Evolutionary conservation across 2,329 filamentous ascomycete genomes (phyloP).

Genomic region (Pseudogymnoascus sp.): DNA sequence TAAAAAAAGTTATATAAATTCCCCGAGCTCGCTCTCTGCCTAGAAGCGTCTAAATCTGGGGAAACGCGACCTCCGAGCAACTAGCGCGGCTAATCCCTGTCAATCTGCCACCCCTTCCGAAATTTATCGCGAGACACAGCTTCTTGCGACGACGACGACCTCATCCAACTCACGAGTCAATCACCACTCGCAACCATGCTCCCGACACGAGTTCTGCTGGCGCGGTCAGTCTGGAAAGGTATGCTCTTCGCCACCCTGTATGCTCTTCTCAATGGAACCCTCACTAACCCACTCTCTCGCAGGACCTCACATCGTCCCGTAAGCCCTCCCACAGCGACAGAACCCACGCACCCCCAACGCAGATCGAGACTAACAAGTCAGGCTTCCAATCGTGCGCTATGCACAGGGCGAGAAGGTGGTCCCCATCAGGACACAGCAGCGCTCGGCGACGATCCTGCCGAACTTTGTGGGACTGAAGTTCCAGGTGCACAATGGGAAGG

Average conservation of each 20-base stretch:
- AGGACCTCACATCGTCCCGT: conserved; percentile 69
- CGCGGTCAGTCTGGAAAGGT: conserved; percentile 72
- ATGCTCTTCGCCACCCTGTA: conserved; percentile 16
- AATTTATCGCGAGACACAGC: background rate
- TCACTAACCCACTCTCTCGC: conserved; percentile 21
- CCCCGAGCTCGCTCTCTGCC: background rate
- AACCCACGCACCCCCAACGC: conserved; percentile 16
- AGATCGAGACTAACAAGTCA: conserved; percentile 35
- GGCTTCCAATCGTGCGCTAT: conserved; percentile 43
- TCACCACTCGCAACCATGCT: conserved; percentile 41
- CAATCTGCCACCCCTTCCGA: background rate
- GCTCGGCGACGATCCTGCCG: conserved; percentile 64
- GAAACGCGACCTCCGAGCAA: conserved; percentile 13
- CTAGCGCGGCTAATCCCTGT: conserved; percentile 11
- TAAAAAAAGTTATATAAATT: conserved; percentile 2
- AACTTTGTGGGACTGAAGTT: conserved; percentile 66
- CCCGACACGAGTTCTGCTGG: conserved; percentile 49
- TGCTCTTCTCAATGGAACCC: conserved; percentile 9
- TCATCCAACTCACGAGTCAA: conserved; percentile 9
- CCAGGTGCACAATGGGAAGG: conserved; percentile 66
- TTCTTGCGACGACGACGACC: conserved; percentile 8
- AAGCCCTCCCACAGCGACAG: conserved; percentile 30
- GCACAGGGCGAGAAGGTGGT: conserved; percentile 47
- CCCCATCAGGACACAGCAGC: conserved; percentile 63
- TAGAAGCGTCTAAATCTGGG: conserved; percentile 10